Base-by-base conservation (phyloP, 208 protist species). In the Trypanosoma brucei region DNA sequence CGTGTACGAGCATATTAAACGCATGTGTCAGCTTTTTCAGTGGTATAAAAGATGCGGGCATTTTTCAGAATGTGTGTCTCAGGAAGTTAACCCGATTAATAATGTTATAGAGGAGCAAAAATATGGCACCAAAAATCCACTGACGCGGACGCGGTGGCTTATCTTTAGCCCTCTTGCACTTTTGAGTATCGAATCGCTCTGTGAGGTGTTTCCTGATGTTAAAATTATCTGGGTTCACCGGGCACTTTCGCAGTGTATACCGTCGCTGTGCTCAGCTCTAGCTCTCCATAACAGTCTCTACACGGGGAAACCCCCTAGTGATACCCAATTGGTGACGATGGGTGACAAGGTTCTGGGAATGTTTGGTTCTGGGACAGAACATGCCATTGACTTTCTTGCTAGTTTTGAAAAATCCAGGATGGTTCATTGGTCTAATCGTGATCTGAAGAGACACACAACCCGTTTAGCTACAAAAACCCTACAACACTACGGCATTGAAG, bases 401-500 rank as follows among this genome's bases (percentile, higher is more conserved):
- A 65, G 65, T 13, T 96, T 93, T 68, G 85, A 91, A 52, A 78
- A 92, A 70, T 69, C 72, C 22, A 75, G 83, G 49, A 91, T 93
- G 85, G 85, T 79, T 42, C 90, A 96, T 66, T 96, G 90, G 87
- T 92, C 83, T 4, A 96, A 93, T 71, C 79, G 85, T 40, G 90
- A 96, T 72, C 81, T 92, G 36, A 92, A 93, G 70, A 79, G 90
- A 0, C 80, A 91, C 62, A 75, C 83, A 38, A 74, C 79, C 11
- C 77, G 90, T n/a, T 52, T 96, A 55, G 85, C 80, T 6, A 71
- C 68, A 13, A 96, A 96, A 76, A 96, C 90, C 14, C 72, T 96
- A 6, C 65, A 84, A n/a, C 84, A 84, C 73, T 96, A 90, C 62
- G 77, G 75, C 63, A 88, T 92, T 52, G 81, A 93, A 22, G 55